Conservation (phyloP, 164 flowering plant genomes). For the Magnolia changhungtana region DNA sequence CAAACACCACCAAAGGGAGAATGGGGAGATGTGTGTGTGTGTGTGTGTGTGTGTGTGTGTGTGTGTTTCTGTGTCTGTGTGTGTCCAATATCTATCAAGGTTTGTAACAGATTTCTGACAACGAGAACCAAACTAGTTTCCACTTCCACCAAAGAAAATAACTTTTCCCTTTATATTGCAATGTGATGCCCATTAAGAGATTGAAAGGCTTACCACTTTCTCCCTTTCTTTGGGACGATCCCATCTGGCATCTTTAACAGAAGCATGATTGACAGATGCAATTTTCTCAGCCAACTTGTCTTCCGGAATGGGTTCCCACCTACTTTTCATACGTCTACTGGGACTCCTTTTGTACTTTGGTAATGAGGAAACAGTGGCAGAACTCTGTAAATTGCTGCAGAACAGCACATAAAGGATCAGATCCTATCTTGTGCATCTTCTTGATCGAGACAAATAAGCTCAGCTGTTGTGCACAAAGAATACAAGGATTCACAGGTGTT, state of each 20-base stretch:
- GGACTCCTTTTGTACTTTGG: conserved; percentile 68
- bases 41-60: too few relatives aligned
- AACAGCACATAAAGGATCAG: conserved; percentile 3
- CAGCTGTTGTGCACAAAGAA: background rate
- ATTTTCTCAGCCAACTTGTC: conserved; percentile 52
- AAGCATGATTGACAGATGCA: conserved; percentile 31
- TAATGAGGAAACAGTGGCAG: conserved; percentile 36
- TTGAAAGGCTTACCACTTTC: conserved; percentile 20
- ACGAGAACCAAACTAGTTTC: background rate
- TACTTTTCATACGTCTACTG: conserved; percentile 73
- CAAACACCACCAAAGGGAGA: too few relatives aligned
- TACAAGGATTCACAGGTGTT: background rate
- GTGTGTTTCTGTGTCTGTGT: too few relatives aligned
- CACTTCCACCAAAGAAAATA: conserved; percentile 3
- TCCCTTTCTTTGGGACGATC: conserved; percentile 33
- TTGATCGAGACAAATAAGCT: too few relatives aligned
- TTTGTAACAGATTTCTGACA: background rate
- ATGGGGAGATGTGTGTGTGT: too few relatives aligned
- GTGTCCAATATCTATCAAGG: background rate
- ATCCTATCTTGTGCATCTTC: background rate
- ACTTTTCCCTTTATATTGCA: background rate
- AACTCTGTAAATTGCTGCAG: conserved; percentile 30
- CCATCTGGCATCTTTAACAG: conserved; percentile 50
- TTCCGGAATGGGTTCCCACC: conserved; percentile 94
- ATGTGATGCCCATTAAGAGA: background rate